Conservation (phyloP, 352 stramenopile species). For the Blastocystis sp. region DNA sequence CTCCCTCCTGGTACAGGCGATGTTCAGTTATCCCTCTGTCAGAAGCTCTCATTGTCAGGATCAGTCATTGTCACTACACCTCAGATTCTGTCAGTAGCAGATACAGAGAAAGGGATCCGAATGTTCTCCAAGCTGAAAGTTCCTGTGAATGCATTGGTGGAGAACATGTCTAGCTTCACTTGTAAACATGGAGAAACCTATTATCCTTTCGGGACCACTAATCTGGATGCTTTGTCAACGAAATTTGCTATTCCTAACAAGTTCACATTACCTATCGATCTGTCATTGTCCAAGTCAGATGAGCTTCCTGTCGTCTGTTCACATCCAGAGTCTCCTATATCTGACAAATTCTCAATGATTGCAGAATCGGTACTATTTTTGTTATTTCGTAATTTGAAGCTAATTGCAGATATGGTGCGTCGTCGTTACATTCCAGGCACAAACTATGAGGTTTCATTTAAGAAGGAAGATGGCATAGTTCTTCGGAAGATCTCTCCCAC, state of each 20-base stretch:
- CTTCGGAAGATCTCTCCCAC: slow-evolving; percentile 42
- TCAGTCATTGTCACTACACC: slow-evolving; percentile 97
- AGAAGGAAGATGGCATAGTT: slow-evolving; percentile 49
- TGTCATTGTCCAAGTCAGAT: slow-evolving; percentile 39
- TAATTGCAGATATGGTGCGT: slow-evolving; percentile 32
- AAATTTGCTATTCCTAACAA: slow-evolving; percentile 62
- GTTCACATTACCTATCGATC: slow-evolving; percentile 63
- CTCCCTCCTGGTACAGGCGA: slow-evolving; percentile 98
- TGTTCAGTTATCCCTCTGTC: slow-evolving; percentile 93
- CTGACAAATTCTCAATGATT: slow-evolving; percentile 31
- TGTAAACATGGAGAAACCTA: slow-evolving; percentile 66
- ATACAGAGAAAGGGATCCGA: slow-evolving; percentile 83
- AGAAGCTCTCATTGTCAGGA: slow-evolving; percentile 90
- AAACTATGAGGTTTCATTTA: slow-evolving; percentile 41
- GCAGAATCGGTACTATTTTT: not conserved
- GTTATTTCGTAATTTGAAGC: not conserved
- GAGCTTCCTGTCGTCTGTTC: slow-evolving; percentile 37
- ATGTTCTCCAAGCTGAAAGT: slow-evolving; percentile 71
- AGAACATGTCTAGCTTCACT: slow-evolving; percentile 95
- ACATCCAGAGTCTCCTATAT: slow-evolving; percentile 25
- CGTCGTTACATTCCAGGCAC: slow-evolving; percentile 6
- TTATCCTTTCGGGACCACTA: slow-evolving; percentile 65
- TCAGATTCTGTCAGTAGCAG: slow-evolving; percentile 89
- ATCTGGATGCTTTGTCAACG: slow-evolving; percentile 50
- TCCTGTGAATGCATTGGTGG: slow-evolving; percentile 87